phyloP scores from a whole-genome alignment of 140 eudicot species.

The Senecio squalidus region DNA sequence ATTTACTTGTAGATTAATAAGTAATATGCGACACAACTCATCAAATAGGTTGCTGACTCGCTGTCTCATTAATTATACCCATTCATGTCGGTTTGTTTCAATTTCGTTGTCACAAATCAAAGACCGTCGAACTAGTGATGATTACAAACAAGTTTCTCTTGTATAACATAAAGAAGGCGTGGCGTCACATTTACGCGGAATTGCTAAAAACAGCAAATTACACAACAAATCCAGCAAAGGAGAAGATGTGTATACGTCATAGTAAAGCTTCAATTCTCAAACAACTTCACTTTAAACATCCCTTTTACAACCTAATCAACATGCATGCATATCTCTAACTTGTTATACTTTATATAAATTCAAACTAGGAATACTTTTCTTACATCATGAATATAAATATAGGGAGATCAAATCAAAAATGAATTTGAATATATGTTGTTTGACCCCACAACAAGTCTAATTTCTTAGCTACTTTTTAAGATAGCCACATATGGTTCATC shows the following conservation, averaged over 20 bases:
- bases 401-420: slow-evolving; percentile 12
- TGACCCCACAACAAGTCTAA: slow-evolving; percentile 9
- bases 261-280: slow-evolving; percentile 1
- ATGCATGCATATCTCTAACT: not conserved
- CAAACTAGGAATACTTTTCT: not conserved
- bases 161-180: not conserved
- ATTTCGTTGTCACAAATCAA: no score
- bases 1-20: no score
- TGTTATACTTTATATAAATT: not conserved
- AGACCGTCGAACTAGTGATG: no score
- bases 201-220: not conserved
- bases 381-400: slow-evolving; percentile 7
- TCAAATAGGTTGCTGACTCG: no score
- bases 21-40: no score
- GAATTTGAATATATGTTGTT: not conserved
- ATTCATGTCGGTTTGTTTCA: no score
- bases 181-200: not conserved
- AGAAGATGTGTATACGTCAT: slow-evolving; percentile 2
- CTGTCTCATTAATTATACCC: no score
- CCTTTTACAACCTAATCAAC: not conserved
- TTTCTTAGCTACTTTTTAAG: slow-evolving; percentile 1
- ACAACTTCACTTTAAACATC: not conserved
- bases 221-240: not conserved
- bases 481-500: no score
- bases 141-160: not conserved